Percentiles rank a stretch among this genome's conserved stretches.
Evolutionary conservation across 805 yeast species (phyloP).

Genomic region (Myxozyma vanderwaltii): DNA sequence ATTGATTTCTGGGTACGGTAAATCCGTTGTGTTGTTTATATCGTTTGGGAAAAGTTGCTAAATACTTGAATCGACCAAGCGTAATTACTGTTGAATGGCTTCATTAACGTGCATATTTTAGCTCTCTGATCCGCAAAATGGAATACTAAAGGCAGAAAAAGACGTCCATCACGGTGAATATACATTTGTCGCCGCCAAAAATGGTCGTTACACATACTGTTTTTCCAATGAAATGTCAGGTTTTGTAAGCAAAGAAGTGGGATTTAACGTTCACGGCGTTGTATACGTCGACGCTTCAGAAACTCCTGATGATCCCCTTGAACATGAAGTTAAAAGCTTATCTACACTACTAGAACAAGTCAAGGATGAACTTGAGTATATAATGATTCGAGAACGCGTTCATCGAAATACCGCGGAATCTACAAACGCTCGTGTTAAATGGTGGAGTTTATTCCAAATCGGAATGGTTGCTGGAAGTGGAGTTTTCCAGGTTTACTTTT

Average conservation of each 20-base stretch:
- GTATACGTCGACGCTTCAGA: conserved; percentile 69
- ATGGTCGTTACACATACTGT: conserved; percentile 84
- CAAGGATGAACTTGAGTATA: conserved; percentile 84
- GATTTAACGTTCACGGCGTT: conserved; percentile 93
- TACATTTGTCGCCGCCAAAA: conserved; percentile 60
- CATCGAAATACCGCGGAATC: conserved; percentile 99
- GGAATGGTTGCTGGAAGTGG: conserved; percentile 83
- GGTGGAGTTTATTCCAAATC: conserved; percentile 95
- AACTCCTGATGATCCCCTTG: conserved; percentile 49
- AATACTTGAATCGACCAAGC: too few species aligned
- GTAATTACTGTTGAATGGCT: too few species aligned
- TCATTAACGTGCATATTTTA: too few species aligned
- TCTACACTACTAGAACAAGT: conserved; percentile 79
- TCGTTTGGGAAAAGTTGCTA: neutral
- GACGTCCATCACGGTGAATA: conserved; percentile 78
- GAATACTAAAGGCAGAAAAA: conserved; percentile 54
- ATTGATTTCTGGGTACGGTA: conserved; percentile 36
- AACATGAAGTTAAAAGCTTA: conserved; percentile 76
- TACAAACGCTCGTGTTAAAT: conserved; percentile 93
- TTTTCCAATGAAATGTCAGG: conserved; percentile 83
- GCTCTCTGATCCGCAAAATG: conserved; percentile 53
- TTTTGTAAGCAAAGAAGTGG: conserved; percentile 79
- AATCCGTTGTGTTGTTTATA: neutral
- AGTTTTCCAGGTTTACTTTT: conserved; percentile 87
- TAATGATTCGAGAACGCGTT: conserved; percentile 93